Conservation (phyloP, 305 asterid species). For the Solanum chacoense region DNA sequence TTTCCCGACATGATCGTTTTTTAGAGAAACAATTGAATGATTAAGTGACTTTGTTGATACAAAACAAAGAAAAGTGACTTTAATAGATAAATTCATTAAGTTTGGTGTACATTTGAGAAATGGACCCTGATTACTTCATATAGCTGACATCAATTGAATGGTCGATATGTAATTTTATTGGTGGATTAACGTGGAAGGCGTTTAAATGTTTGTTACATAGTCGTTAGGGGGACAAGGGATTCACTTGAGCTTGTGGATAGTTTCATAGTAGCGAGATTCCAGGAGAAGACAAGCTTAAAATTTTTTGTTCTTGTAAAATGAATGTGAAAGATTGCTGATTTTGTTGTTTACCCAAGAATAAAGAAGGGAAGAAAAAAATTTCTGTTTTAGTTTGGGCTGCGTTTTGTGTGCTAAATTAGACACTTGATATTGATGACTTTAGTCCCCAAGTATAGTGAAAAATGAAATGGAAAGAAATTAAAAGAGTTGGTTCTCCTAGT, state of each 20-base stretch:
- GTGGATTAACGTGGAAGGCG: background rate
- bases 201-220: background rate
- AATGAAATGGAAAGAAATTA: background rate
- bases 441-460: background rate
- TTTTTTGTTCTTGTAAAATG: background rate
- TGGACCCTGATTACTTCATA: background rate
- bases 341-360: background rate
- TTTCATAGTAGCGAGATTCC: background rate
- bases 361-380: background rate
- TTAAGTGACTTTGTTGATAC: background rate
- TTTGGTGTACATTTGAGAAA: background rate
- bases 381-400: background rate
- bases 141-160: background rate
- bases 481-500: background rate
- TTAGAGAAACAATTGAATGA: background rate
- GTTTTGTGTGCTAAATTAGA: background rate
- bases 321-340: background rate
- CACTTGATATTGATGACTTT: background rate
- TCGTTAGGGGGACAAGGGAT: background rate
- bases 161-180: background rate
- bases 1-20: background rate
- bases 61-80: background rate
- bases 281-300: background rate
- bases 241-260: background rate
- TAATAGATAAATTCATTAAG: background rate